Percentiles rank a stretch among this genome's conserved stretches.
Evolutionary conservation across 345 rosid species (phyloP).

Genomic region (Euphorbia lathyris): DNA sequence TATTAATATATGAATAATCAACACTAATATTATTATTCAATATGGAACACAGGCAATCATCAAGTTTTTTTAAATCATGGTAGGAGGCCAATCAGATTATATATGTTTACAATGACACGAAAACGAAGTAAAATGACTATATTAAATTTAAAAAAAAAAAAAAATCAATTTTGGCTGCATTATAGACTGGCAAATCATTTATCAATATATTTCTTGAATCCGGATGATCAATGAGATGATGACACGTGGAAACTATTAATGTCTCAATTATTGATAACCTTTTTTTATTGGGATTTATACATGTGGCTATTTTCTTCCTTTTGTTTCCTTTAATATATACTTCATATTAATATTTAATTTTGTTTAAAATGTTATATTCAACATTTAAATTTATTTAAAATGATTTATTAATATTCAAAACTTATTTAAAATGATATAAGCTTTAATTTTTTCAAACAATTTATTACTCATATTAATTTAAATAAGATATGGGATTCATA

Average conservation of each 20-base stretch:
- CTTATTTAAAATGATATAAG: no score
- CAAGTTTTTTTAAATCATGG: not conserved
- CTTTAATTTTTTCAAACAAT: no score
- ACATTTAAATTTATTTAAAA: no score
- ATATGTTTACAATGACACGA: not conserved
- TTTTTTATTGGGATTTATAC: not conserved
- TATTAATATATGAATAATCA: no score
- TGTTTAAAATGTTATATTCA: no score
- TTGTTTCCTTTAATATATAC: no score
- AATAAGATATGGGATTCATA: no score
- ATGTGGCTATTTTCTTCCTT: not conserved
- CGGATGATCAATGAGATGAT: constrained; percentile 15
- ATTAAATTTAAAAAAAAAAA: not conserved
- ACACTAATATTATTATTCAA: not conserved
- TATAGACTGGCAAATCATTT: not conserved
- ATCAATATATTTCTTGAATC: not conserved
- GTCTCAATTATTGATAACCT: constrained; percentile 33
- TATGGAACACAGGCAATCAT: constrained; percentile 4
- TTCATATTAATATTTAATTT: no score
- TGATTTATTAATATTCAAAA: no score
- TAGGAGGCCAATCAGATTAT: not conserved
- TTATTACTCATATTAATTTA: no score
- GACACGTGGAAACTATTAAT: constrained; percentile 18
- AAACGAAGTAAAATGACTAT: not conserved
- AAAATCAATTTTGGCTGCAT: constrained; percentile 3